A percentile compares a stretch with the other conserved stretches of the same genome.
Evolutionary conservation across 345 rosid species (phyloP).

Genomic region (Moringa oleifera): DNA sequence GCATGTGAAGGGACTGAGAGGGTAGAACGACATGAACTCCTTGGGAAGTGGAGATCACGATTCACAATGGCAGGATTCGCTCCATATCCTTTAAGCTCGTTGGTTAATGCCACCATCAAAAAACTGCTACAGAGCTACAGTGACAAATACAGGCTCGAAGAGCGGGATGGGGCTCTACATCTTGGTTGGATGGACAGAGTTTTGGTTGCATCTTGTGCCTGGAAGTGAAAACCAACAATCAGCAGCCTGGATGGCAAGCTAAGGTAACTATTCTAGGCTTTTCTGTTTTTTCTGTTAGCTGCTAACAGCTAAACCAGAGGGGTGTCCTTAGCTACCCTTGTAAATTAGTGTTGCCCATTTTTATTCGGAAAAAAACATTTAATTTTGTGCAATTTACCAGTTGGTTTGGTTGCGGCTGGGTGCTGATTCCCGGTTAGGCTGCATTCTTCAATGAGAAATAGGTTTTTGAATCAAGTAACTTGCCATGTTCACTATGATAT

Average conservation of each 20-base stretch:
- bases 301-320: slow-evolving; percentile 1
- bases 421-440: too few species aligned
- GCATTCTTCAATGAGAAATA: not conserved
- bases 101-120: slow-evolving; percentile 67
- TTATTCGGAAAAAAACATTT: not conserved
- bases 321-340: not conserved
- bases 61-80: slow-evolving; percentile 81
- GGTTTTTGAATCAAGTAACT: too few species aligned
- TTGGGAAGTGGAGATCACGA: slow-evolving; percentile 80
- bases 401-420: not conserved
- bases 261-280: not conserved
- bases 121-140: slow-evolving; percentile 56
- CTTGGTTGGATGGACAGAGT: slow-evolving; percentile 88
- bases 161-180: slow-evolving; percentile 68
- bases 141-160: slow-evolving; percentile 59
- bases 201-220: slow-evolving; percentile 87
- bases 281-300: not conserved
- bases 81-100: slow-evolving; percentile 70
- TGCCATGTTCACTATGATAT: too few species aligned
- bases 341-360: not conserved
- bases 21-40: slow-evolving; percentile 76
- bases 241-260: not conserved
- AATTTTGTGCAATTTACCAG: not conserved
- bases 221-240: slow-evolving; percentile 40
- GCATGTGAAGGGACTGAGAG: slow-evolving; percentile 92